A percentile compares a stretch with the other conserved stretches of the same genome.
phyloP scores from a whole-genome alignment of 768 basidiomycete species.

The Tulasnella sp. region DNA sequence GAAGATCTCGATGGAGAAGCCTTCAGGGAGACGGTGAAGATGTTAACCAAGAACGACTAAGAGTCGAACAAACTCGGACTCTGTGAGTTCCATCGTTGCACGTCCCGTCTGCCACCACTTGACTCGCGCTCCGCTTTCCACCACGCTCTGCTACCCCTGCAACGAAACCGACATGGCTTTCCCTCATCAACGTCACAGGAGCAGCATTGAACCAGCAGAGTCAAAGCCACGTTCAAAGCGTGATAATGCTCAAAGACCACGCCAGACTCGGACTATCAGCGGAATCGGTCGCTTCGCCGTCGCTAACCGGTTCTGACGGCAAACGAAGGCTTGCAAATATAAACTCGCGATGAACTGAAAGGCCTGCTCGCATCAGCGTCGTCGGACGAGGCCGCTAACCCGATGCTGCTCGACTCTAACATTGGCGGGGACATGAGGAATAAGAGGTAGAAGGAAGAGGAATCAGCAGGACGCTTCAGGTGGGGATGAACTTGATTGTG shows the following conservation, averaged over 20 bases:
- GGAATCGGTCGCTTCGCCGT: neutral
- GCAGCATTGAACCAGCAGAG: neutral
- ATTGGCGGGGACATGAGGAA: neutral
- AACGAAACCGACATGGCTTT: too few relatives aligned
- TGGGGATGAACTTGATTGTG: neutral
- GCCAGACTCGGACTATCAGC: neutral
- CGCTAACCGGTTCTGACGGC: neutral
- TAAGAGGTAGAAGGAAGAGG: neutral
- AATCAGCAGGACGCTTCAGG: conserved; percentile 1
- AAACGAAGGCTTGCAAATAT: neutral
- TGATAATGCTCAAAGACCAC: neutral
- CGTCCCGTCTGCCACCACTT: too few relatives aligned
- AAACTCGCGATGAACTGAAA: conserved; percentile 18
- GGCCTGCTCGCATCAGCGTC: conserved; percentile 15
- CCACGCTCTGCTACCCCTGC: too few relatives aligned
- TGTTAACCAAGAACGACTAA: too few relatives aligned
- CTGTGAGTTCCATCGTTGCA: too few relatives aligned
- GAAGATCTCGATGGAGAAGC: too few relatives aligned
- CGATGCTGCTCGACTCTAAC: conserved; percentile 15
- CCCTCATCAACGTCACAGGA: neutral
- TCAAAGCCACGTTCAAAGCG: neutral
- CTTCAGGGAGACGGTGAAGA: too few relatives aligned
- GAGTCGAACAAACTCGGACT: too few relatives aligned
- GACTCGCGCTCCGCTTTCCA: too few relatives aligned
- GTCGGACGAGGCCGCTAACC: neutral